Evolutionary conservation across 2,329 filamentous ascomycete species (phyloP).

Genomic region (Xylariaceae sp.): DNA sequence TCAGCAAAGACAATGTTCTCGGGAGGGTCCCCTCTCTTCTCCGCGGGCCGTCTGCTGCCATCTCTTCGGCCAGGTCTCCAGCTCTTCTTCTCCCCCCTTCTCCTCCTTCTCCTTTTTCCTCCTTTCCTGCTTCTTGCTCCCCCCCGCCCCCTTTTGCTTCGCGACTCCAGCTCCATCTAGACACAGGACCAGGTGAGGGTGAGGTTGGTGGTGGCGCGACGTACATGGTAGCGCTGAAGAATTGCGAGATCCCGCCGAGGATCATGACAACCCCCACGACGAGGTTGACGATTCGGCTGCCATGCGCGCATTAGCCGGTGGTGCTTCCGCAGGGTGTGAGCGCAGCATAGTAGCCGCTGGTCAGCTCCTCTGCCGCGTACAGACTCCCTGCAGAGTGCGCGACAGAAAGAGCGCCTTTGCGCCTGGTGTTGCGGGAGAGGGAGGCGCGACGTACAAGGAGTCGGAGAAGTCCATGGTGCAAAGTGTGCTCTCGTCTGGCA

Average conservation of each 20-base stretch:
- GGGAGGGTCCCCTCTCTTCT: too few species aligned
- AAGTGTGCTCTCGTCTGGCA: background rate
- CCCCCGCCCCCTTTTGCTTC: background rate
- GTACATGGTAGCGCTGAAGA: constrained; percentile 56
- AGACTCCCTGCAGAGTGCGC: too few species aligned
- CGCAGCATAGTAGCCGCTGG: too few species aligned
- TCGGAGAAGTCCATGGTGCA: constrained; percentile 79
- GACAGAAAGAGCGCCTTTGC: too few species aligned
- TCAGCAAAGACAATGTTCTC: too few species aligned
- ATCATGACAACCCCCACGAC: constrained; percentile 80
- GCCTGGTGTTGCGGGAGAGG: background rate
- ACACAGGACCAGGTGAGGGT: constrained; percentile 26
- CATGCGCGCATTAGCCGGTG: constrained; percentile 24
- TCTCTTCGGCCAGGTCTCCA: too few species aligned
- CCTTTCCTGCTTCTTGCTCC: background rate
- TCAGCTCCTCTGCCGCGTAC: too few species aligned
- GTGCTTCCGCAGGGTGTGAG: background rate
- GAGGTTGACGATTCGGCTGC: constrained; percentile 90
- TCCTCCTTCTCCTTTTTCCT: background rate
- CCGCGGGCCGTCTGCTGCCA: too few species aligned
- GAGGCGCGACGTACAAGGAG: constrained; percentile 62
- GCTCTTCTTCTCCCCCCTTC: too few species aligned
- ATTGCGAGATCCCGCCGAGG: constrained; percentile 70
- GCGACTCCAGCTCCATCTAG: background rate
- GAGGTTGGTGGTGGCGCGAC: constrained; percentile 32